These are phyloP conservation scores for Scalesia atractyloides DNA, from an alignment of 129 eudicot genomes.

Conservation along the genomic window DNA sequence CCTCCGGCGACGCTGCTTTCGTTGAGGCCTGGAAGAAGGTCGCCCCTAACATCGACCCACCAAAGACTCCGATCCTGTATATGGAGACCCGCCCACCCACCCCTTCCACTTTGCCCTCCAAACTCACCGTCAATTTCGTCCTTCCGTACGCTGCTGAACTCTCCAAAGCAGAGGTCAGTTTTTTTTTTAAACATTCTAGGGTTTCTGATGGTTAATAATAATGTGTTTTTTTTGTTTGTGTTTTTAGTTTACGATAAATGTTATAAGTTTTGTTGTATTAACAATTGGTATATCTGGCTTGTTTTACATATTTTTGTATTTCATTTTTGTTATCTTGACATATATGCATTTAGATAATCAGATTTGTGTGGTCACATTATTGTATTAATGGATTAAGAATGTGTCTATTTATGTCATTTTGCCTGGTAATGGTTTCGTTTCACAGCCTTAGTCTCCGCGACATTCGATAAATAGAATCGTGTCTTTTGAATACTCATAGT, in stretches of 20 bases:
- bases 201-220: neutral
- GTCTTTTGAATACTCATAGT: neutral
- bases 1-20: slow-evolving; percentile 50
- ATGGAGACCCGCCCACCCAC: slow-evolving; percentile 69
- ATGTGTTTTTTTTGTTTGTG: too few species aligned
- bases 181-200: slow-evolving; percentile 2
- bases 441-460: too few species aligned
- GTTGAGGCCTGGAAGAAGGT: slow-evolving; percentile 68
- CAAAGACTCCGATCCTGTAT: slow-evolving; percentile 64
- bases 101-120: slow-evolving; percentile 65
- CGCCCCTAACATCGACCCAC: slow-evolving; percentile 72
- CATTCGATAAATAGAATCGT: neutral
- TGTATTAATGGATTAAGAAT: neutral
- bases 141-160: slow-evolving; percentile 67
- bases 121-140: slow-evolving; percentile 74
- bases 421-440: too few species aligned
- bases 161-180: slow-evolving; percentile 54
- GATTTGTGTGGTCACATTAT: neutral
- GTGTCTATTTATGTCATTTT: neutral
- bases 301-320: too few species aligned
- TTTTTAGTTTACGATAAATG: too few species aligned
- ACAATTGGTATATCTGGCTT: too few species aligned
- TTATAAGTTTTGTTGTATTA: too few species aligned
- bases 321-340: too few species aligned
- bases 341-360: neutral